These are phyloP conservation scores for Wallemia mellicola DNA, from an alignment of 1,284 basidiomycete species.

Conservation along the genomic window DNA sequence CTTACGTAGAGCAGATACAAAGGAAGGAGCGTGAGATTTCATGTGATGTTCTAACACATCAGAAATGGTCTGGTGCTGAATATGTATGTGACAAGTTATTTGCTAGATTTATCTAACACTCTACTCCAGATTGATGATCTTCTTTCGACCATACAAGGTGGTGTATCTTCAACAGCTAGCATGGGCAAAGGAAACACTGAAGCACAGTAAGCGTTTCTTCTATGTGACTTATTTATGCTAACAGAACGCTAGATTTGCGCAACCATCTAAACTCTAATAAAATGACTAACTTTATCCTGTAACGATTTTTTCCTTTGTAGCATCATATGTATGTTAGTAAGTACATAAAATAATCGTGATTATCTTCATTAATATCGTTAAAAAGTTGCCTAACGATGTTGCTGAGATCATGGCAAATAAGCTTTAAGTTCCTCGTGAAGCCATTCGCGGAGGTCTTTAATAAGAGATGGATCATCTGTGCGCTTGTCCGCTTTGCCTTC, in stretches of 20 bases:
- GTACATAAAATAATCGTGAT: neutral
- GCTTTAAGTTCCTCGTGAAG: neutral
- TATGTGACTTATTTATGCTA: neutral
- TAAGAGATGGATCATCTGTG: neutral
- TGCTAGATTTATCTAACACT: neutral
- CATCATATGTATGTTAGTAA: neutral
- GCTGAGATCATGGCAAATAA: neutral
- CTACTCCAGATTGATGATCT: slow-evolving; percentile 29
- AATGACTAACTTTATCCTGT: neutral
- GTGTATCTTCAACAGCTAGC: slow-evolving; percentile 74
- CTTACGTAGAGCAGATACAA: slow-evolving; percentile 24
- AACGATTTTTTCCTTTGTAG: neutral
- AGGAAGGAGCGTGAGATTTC: slow-evolving; percentile 18
- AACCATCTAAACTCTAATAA: neutral
- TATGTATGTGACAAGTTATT: slow-evolving; percentile 25
- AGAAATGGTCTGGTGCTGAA: slow-evolving; percentile 72
- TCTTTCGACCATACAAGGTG: slow-evolving; percentile 80
- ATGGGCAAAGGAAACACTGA: slow-evolving; percentile 90
- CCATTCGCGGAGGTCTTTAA: neutral
- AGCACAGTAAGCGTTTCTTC: slow-evolving; percentile 32
- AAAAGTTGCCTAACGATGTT: too few relatives aligned
- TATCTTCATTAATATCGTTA: too few relatives aligned
- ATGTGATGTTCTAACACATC: slow-evolving; percentile 20
- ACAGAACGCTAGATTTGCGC: neutral
- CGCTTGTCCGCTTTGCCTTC: neutral